Conservation (phyloP, 352 stramenopile genomes). For the Phytophthora litchii region DNA sequence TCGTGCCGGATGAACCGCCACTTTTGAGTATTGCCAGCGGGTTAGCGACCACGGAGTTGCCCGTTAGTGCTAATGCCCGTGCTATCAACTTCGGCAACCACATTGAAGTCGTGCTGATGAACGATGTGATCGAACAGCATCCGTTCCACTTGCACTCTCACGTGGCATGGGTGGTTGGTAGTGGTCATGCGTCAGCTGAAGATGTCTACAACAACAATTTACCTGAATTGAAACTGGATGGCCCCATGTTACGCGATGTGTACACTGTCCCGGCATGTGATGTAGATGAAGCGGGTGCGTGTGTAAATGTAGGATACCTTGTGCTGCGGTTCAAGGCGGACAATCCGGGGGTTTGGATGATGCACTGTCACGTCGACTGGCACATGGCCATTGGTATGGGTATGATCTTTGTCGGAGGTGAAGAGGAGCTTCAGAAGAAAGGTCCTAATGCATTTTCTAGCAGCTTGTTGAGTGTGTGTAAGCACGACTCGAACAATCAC, state of each 20-base stretch:
- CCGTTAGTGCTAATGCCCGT: constrained; percentile 6
- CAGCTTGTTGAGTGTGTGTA: not conserved
- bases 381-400: constrained; percentile 28
- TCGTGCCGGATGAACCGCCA: constrained; percentile 3
- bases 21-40: constrained; percentile 26
- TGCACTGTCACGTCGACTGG: constrained; percentile 49
- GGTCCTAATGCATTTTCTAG: constrained; percentile 5
- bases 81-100: constrained; percentile 23
- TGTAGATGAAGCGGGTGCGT: constrained; percentile 11
- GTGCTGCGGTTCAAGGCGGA: constrained; percentile 33
- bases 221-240: constrained; percentile 13
- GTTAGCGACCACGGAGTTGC: constrained; percentile 6
- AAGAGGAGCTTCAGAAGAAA: constrained; percentile 10
- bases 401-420: constrained; percentile 40
- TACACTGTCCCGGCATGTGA: constrained; percentile 28
- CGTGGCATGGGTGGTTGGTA: constrained; percentile 29
- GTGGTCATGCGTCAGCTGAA: constrained; percentile 16
- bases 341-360: constrained; percentile 41
- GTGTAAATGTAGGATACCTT: constrained; percentile 23
- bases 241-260: constrained; percentile 23
- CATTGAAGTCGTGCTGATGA: constrained; percentile 33
- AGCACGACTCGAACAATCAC: not conserved
- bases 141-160: constrained; percentile 39
- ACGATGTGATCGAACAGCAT: constrained; percentile 32
- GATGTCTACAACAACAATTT: constrained; percentile 12